phyloP scores from a whole-genome alignment of 192 early-diverging fungal species.

The Coemansia sp. region DNA sequence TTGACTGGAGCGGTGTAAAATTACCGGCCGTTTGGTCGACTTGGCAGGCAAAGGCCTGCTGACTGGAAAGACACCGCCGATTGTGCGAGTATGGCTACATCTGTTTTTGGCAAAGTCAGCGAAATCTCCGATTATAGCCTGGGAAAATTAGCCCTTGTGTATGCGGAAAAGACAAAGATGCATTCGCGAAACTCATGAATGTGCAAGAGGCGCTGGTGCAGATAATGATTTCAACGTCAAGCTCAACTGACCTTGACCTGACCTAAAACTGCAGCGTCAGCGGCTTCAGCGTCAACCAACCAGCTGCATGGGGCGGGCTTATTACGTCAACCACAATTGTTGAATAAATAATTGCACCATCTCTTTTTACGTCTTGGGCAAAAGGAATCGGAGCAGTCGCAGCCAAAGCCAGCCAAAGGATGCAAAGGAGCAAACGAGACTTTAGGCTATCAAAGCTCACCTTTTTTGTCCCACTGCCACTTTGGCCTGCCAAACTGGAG shows the following conservation, averaged over 20 bases:
- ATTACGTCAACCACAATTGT: constrained; percentile 1
- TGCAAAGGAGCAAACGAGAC: background rate
- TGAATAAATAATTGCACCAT: too few species aligned
- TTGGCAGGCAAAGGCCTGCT: too few species aligned
- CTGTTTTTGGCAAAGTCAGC: background rate
- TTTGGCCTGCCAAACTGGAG: too few species aligned
- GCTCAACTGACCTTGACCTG: background rate
- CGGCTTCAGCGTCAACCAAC: background rate
- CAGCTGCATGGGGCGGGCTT: background rate
- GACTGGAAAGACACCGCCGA: too few species aligned
- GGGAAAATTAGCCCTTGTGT: background rate
- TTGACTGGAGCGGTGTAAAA: too few species aligned
- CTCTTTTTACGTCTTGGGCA: too few species aligned
- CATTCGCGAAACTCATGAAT: constrained; percentile 2
- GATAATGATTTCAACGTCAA: background rate
- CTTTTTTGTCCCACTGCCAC: too few species aligned
- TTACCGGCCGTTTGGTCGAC: too few species aligned
- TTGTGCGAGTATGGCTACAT: too few species aligned
- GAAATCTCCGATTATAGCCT: background rate
- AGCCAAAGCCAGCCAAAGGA: background rate
- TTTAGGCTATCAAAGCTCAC: background rate
- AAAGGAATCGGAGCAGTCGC: too few species aligned
- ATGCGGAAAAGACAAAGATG: constrained; percentile 5
- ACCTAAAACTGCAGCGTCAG: background rate
- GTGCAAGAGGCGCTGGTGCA: background rate